phyloP scores from a whole-genome alignment of 139 green algal species.

The Micractinium conductrix region DNA sequence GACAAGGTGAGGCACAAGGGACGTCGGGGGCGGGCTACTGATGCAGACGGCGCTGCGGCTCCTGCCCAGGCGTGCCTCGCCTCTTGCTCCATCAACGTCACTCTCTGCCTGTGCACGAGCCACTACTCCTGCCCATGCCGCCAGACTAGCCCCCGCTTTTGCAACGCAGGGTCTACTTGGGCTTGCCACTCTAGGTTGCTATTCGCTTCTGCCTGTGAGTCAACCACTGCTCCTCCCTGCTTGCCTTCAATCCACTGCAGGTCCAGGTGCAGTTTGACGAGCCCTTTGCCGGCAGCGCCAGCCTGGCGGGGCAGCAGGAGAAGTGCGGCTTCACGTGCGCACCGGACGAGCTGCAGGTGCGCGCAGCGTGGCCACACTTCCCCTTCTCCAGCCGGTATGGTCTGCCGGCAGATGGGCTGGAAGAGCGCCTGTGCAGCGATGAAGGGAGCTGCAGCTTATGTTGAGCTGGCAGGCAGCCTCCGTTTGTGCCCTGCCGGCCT shows the following conservation, averaged over 20 bases:
- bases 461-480: no score
- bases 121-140: no score
- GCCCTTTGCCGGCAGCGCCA: constrained; percentile 4
- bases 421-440: no score
- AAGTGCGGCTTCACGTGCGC: constrained; percentile 21
- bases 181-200: background rate
- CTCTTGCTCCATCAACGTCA: no score
- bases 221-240: background rate
- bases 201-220: background rate
- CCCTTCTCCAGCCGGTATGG: background rate
- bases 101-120: no score
- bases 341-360: background rate
- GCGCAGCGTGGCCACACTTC: background rate
- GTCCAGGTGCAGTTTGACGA: constrained; percentile 38
- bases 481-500: background rate
- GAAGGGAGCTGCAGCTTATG: no score
- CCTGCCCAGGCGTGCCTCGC: no score
- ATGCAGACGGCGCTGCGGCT: no score
- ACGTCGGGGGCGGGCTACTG: background rate
- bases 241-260: no score
- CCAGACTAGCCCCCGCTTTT: no score
- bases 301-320: background rate
- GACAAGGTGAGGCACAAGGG: background rate
- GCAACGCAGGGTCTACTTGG: no score
- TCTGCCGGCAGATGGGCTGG: background rate